These are phyloP conservation scores for Pichia terricola DNA, from an alignment of 1,139 yeast species.

Conservation along the genomic window DNA sequence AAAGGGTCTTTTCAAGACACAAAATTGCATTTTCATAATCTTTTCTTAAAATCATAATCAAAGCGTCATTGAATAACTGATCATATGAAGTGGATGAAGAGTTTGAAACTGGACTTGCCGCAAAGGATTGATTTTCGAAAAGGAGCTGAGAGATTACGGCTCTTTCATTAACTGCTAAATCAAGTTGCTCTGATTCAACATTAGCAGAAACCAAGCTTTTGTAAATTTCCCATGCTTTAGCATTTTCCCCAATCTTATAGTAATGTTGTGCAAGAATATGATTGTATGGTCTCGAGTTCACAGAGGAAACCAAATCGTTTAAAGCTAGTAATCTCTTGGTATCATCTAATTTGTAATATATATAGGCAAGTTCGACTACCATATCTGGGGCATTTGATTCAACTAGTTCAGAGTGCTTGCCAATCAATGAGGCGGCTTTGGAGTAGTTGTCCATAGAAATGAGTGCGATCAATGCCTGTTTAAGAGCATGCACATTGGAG, in stretches of 20 bases:
- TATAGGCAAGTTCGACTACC: constrained; percentile 55
- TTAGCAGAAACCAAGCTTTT: constrained; percentile 31
- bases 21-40: constrained; percentile 36
- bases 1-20: constrained; percentile 42
- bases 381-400: constrained; percentile 12
- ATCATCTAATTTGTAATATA: constrained; percentile 57
- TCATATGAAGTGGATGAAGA: constrained; percentile 35
- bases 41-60: constrained; percentile 39
- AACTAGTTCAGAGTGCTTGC: constrained; percentile 2
- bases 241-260: constrained; percentile 56
- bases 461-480: not conserved
- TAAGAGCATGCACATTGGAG: not conserved
- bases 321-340: constrained; percentile 31
- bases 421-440: not conserved
- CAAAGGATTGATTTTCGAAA: constrained; percentile 3
- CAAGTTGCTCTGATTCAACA: constrained; percentile 32
- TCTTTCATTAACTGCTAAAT: constrained; percentile 58
- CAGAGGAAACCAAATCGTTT: constrained; percentile 5
- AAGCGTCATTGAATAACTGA: constrained; percentile 59
- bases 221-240: constrained; percentile 48
- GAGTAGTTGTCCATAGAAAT: not conserved
- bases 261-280: constrained; percentile 80
- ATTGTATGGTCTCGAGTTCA: constrained; percentile 39
- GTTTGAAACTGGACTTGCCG: constrained; percentile 4
- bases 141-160: constrained; percentile 53